Percentiles rank a stretch among this genome's conserved stretches.
These are phyloP conservation scores for Polymyxa betae DNA, from an alignment of 208 protist genomes.

Conservation along the genomic window DNA sequence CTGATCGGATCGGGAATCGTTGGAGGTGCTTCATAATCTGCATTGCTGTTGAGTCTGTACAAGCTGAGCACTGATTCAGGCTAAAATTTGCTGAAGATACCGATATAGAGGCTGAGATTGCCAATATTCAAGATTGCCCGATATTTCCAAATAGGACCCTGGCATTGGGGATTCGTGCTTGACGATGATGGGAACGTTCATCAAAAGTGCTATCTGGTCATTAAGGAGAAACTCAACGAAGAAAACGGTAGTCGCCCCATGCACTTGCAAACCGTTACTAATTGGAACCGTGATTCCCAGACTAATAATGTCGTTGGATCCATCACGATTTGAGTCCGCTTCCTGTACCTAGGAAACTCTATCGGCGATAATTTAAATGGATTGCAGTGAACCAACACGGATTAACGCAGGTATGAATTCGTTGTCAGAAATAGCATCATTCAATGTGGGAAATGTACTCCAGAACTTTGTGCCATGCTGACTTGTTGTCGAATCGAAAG, in stretches of 20 bases:
- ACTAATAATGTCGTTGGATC: not conserved
- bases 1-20: not conserved
- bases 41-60: not conserved
- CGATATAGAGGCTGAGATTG: not conserved
- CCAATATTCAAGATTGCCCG: not conserved
- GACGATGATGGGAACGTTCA: slow-evolving; percentile 10
- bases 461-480: not conserved
- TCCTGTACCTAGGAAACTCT: not conserved
- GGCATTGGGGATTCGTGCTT: not conserved
- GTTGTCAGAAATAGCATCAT: not conserved
- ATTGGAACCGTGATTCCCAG: not conserved
- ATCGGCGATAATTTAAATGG: not conserved
- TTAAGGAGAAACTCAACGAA: not conserved
- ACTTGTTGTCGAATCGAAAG: not conserved
- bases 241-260: not conserved
- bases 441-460: slow-evolving; percentile 4
- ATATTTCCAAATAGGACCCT: not conserved
- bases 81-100: not conserved
- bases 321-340: not conserved
- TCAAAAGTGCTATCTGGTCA: not conserved
- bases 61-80: not conserved
- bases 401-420: not conserved
- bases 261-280: not conserved
- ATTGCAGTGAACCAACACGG: not conserved
- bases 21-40: not conserved